phyloP scores from a whole-genome alignment of 2,329 filamentous ascomycete genomes.

The Colletotrichum tofieldiae region DNA sequence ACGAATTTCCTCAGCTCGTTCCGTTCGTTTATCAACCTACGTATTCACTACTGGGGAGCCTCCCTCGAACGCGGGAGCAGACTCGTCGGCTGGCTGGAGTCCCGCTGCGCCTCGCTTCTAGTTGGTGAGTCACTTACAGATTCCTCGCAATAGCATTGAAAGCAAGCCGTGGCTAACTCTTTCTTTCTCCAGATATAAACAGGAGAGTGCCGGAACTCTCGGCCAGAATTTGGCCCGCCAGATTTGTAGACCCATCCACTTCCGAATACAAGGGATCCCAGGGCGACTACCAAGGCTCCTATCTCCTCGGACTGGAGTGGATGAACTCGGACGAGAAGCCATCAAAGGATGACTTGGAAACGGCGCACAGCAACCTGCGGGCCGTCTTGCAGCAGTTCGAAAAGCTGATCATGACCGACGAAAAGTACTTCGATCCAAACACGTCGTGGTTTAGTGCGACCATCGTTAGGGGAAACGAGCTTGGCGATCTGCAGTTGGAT shows the following conservation, averaged over 20 bases:
- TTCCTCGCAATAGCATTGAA: not conserved
- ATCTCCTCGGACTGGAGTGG: conserved; percentile 72
- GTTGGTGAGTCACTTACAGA: conserved; percentile 62
- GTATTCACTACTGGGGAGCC: conserved; percentile 77
- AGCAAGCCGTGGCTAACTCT: conserved; percentile 7
- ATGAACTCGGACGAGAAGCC: conserved; percentile 47
- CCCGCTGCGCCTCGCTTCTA: conserved; percentile 70
- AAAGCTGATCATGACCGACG: conserved; percentile 60
- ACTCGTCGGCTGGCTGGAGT: conserved; percentile 76
- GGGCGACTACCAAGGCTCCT: conserved; percentile 72
- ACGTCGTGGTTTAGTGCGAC: conserved; percentile 65
- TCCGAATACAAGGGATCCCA: conserved; percentile 48
- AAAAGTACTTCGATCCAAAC: conserved; percentile 64
- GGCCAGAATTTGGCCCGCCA: conserved; percentile 74
- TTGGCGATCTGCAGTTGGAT: conserved; percentile 63
- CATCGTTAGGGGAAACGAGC: conserved; percentile 55
- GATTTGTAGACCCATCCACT: conserved; percentile 62
- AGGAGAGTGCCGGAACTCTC: conserved; percentile 66
- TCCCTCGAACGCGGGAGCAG: conserved; percentile 68
- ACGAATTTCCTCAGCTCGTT: conserved; percentile 67
- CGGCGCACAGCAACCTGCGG: conserved; percentile 61
- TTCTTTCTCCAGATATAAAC: conserved; percentile 65
- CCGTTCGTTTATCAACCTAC: conserved; percentile 72
- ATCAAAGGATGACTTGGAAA: conserved; percentile 59
- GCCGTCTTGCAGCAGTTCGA: conserved; percentile 65